Base-by-base conservation (phyloP, 257 asterid species). In the Voacanga thouarsii region DNA sequence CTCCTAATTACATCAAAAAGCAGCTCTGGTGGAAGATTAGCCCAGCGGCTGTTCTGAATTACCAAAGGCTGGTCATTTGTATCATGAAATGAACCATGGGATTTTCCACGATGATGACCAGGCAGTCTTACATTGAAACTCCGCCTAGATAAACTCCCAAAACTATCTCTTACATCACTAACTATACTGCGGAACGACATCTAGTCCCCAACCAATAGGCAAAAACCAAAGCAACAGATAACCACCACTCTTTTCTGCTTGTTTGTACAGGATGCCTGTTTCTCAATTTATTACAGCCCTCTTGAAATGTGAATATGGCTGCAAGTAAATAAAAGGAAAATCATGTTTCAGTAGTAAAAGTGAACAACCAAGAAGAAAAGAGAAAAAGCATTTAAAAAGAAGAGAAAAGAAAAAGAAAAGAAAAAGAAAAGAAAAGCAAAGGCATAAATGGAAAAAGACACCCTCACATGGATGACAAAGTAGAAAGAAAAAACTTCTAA, bases 171-270 rank as follows among this genome's bases (percentile, higher is more conserved):
- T 78, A 94, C 89, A 78, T 94, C 99, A 21, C 89, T 89, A 56
- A 96, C 99, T 86, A 94, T 89, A 78, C 95, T 92, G 79, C 99
- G 90, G 85, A 94, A 94, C 33, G 97, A 92, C 98, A 94, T 94
- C 84, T 84, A 84, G 64, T 73, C 83, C 79, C 74, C 71, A 66
- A 82, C 11, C 63, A 72, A 57, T 12, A 49, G 73, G 53, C 68
- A 70, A 71, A 57, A 60, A 63, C 77, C 59, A 37, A 39, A 75
- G 50, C 1, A 30, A 75, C 57, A 70, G 60, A 61, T 76, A 55
- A 28, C 64, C 71, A 15, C 45, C 28, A 43, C 78, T 79, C 59
- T 51, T 59, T 44, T 66, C 53, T 14, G 10, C 56, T 30, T 14
- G 70, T 18, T 18, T 18, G 41, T 49, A 51, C 73, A 59, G 4